A percentile compares a stretch with the other conserved stretches of the same genome.
phyloP scores from a whole-genome alignment of 192 early-diverging fungal genomes.

The Chytriomyces sp. region DNA sequence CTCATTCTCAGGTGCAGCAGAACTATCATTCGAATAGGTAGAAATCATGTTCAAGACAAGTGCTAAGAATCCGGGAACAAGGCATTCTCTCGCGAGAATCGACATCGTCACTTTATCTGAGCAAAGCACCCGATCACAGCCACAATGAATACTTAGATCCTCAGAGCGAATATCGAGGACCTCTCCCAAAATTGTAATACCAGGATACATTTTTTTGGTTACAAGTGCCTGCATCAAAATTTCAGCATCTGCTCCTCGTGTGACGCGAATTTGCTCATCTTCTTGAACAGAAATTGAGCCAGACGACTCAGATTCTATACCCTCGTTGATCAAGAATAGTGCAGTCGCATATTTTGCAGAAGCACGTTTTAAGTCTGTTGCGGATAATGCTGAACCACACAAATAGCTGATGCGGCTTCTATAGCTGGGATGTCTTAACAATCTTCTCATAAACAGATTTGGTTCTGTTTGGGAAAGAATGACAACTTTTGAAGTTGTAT shows the following conservation, averaged over 20 bases:
- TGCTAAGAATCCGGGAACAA: constrained; percentile 53
- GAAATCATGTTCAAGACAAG: constrained; percentile 51
- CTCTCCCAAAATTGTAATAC: constrained; percentile 51
- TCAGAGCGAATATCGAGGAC: constrained; percentile 50
- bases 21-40: constrained; percentile 40
- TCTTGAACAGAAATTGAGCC: constrained; percentile 24
- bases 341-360: constrained; percentile 46
- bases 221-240: constrained; percentile 52
- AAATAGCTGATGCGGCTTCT: constrained; percentile 45
- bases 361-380: constrained; percentile 44
- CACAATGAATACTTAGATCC: constrained; percentile 49
- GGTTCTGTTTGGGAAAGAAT: constrained; percentile 44
- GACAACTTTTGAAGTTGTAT: constrained; percentile 40
- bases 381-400: constrained; percentile 39
- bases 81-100: constrained; percentile 46
- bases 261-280: constrained; percentile 43
- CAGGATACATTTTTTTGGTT: constrained; percentile 49
- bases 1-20: constrained; percentile 3
- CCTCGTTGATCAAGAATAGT: constrained; percentile 48
- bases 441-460: constrained; percentile 34
- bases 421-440: constrained; percentile 55
- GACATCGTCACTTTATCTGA: constrained; percentile 55
- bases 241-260: constrained; percentile 46
- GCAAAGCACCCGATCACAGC: constrained; percentile 52
- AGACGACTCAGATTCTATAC: neutral